phyloP scores from a whole-genome alignment of 2,329 filamentous ascomycete genomes.

The Ceratocystis cacaofunesta region DNA sequence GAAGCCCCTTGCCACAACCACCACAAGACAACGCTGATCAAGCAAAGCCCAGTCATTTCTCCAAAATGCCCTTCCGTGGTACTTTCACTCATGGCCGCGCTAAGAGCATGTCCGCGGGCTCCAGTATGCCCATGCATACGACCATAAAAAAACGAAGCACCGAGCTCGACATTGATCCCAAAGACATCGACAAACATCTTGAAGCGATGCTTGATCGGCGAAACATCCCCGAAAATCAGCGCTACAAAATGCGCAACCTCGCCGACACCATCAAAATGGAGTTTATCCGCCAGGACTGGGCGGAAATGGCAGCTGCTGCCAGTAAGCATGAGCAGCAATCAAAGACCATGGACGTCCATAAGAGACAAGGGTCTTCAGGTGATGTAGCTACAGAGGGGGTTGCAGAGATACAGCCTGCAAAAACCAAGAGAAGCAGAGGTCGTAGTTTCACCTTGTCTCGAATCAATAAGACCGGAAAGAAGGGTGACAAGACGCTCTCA shows the following conservation, averaged over 20 bases:
- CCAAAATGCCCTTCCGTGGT: slow-evolving; percentile 4
- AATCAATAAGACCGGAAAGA: slow-evolving; percentile 26
- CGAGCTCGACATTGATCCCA: slow-evolving; percentile 38
- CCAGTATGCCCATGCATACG: not conserved
- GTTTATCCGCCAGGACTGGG: slow-evolving; percentile 81
- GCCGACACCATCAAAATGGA: slow-evolving; percentile 87
- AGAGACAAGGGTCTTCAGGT: slow-evolving; percentile 14
- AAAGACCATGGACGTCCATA: slow-evolving; percentile 19
- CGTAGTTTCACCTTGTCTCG: slow-evolving; percentile 67
- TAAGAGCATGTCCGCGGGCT: slow-evolving; percentile 20
- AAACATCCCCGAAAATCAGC: slow-evolving; percentile 86
- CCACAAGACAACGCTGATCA: not conserved
- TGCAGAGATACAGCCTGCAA: slow-evolving; percentile 27
- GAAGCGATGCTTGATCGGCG: slow-evolving; percentile 62
- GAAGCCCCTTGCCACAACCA: slow-evolving; percentile 1
- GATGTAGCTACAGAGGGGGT: slow-evolving; percentile 26
- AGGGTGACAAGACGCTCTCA: slow-evolving; percentile 42
- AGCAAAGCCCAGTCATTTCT: slow-evolving; percentile 10
- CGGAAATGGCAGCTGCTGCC: slow-evolving; percentile 41
- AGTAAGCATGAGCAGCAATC: slow-evolving; percentile 10
- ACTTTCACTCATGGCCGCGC: slow-evolving; percentile 27
- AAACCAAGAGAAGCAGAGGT: slow-evolving; percentile 48
- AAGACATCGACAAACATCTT: slow-evolving; percentile 41
- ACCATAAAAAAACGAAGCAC: slow-evolving; percentile 22
- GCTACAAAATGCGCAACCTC: slow-evolving; percentile 85